These are phyloP conservation scores for Solanum paucissectum DNA, from an alignment of 257 asterid genomes.

Conservation along the genomic window DNA sequence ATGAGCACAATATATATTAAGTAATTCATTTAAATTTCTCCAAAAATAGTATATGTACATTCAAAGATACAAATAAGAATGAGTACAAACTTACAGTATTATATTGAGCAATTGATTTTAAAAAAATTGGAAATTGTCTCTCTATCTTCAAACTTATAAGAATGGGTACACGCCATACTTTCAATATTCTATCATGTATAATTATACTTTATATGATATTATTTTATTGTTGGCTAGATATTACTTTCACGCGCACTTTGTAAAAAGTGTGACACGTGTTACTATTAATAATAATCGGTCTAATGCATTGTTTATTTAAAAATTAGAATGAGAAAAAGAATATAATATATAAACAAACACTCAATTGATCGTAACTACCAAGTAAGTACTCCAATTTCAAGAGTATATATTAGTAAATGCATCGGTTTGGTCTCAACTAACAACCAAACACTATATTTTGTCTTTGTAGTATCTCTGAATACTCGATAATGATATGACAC, in stretches of 20 bases:
- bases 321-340: not conserved
- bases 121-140: not conserved
- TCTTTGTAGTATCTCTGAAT: not conserved
- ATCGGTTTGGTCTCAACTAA: not conserved
- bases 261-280: not conserved
- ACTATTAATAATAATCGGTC: not conserved
- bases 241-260: not conserved
- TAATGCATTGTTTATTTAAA: not conserved
- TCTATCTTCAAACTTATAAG: not conserved
- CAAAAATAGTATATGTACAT: too few species aligned
- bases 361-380: not conserved
- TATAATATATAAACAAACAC: fast-evolving
- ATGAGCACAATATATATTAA: too few species aligned
- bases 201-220: not conserved
- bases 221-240: not conserved
- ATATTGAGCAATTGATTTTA: not conserved
- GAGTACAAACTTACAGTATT: too few species aligned
- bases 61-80: not conserved
- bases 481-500: not conserved
- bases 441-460: not conserved
- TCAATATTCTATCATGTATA: not conserved
- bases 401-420: not conserved
- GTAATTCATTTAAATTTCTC: too few species aligned
- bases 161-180: not conserved
- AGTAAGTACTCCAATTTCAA: not conserved